Evolutionary conservation across 441 rosid genomes (phyloP), one percentile per base, ranked within the genome.

Genomic region (Euphorbia celastroides): DNA sequence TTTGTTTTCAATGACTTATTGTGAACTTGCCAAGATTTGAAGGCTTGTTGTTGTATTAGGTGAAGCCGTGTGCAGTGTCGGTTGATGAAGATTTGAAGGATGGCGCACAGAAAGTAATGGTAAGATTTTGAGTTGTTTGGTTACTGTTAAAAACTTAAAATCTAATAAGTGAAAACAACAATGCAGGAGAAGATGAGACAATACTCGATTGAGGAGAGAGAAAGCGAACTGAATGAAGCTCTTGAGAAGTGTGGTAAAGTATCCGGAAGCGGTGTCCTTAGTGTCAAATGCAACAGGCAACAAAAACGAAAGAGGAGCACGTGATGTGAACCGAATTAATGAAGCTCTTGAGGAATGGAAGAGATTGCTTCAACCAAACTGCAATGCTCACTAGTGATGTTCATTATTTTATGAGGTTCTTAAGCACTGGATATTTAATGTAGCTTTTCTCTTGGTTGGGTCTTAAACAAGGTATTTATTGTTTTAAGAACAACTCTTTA

Each of bases 51-150:
- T 3, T 42, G 26, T 20, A 14, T 20, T 61, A 48, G 28, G 11
- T 46, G 27, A 16, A 63, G 38, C 66, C 66, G 8, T 32, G 50
- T 62, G 26, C 22, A 41, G 55, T 62, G 55, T 62, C 67, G 26
- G 66, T 62, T 27, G 42, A 48, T 13, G 57, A 63, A 63, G 57
- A 48, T 63, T 6, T 63, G 28, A 63, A 27, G 7, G 36, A 63
- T 14, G 67, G 42, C 9, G 54, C 67, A 17, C 36, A 30, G 41
- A 20, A 46, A 63, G 41, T 63, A 32, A 17, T 44, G 56, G 67
- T 63, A 63, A 63, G 57, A 5, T 10, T 30, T 63, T 48, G 25
- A 46, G 34, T 7, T 46, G 9, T 9, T 25, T 46, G 3, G 27
- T 22, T 46, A 2, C 52, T 46, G 17, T 20, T 20, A 34, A 63